Conservation (phyloP, 305 asterid genomes). For the Fraxinus sp. region DNA sequence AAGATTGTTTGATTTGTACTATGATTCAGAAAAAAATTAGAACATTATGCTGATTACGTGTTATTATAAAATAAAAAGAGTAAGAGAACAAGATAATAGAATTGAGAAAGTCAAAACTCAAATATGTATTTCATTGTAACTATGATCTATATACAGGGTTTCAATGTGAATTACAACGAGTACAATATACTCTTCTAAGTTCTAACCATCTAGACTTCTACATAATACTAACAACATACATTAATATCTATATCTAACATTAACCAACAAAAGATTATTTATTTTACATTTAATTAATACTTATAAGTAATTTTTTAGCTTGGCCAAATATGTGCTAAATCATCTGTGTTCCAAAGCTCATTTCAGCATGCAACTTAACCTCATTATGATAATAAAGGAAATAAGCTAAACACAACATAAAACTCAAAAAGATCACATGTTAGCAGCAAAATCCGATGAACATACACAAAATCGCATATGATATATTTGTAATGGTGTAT, state of each 20-base stretch:
- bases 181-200: neutral
- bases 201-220: neutral
- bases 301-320: neutral
- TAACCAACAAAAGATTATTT: neutral
- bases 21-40: neutral
- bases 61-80: neutral
- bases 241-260: too few relatives aligned
- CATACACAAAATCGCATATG: neutral
- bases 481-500: too few relatives aligned
- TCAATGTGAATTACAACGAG: neutral
- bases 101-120: neutral
- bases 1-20: too few relatives aligned
- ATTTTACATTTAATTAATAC: neutral
- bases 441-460: neutral
- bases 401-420: neutral
- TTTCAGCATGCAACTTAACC: neutral
- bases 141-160: neutral
- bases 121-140: neutral
- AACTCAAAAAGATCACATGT: neutral
- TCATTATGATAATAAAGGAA: neutral
- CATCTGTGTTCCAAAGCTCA: neutral
- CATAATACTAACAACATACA: too few relatives aligned
- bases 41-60: neutral
- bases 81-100: neutral
- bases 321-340: neutral